Evolutionary conservation across 177 flowering plant genomes (phyloP).

Genomic region (Vitis hybrid): DNA sequence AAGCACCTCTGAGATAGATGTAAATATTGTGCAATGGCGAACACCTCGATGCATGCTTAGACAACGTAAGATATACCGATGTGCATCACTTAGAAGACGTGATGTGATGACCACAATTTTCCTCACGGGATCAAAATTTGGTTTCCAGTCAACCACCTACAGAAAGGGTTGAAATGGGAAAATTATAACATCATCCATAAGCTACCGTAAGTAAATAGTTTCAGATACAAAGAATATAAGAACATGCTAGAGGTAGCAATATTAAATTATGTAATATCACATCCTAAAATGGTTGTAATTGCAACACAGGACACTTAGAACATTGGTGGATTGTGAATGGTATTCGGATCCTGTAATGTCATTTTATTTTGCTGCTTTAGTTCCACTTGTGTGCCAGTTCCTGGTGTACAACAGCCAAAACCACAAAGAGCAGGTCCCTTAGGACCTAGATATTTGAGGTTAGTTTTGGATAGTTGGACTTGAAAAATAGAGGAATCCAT

Average conservation of each 20-base stretch:
- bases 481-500: no score
- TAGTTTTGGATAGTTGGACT: no score
- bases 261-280: neutral
- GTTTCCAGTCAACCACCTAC: slow-evolving; percentile 74
- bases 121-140: slow-evolving; percentile 37
- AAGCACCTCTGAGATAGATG: slow-evolving; percentile 92
- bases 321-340: neutral
- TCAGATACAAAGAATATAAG: no score
- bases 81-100: slow-evolving; percentile 85
- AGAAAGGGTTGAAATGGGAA: slow-evolving; percentile 5
- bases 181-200: neutral
- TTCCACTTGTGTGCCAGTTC: neutral
- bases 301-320: neutral
- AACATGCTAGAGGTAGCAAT: neutral
- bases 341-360: neutral
- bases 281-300: neutral
- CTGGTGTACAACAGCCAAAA: neutral
- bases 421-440: neutral
- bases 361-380: neutral
- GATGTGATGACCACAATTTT: slow-evolving; percentile 82
- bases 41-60: slow-evolving; percentile 62
- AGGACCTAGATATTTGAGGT: neutral
- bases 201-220: no score
- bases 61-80: slow-evolving; percentile 87
- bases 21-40: slow-evolving; percentile 62